Conservation (phyloP, 2,329 filamentous ascomycete genomes). For the Colletotrichum phormii region DNA sequence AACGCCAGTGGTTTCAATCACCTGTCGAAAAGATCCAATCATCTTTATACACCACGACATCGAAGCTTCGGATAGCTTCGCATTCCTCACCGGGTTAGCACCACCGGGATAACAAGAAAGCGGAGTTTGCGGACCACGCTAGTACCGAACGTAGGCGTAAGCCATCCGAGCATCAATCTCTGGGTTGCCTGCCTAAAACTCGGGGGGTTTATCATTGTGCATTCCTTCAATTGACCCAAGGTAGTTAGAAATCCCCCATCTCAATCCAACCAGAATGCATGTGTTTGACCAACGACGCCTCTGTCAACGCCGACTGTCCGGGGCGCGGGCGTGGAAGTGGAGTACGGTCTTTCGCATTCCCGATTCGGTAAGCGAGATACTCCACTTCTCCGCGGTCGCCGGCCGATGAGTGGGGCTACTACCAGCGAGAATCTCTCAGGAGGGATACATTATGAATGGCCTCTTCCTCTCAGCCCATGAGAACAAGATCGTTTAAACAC, state of each 20-base stretch:
- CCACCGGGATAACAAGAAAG: background rate
- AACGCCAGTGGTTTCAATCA: too few species aligned
- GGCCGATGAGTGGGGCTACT: background rate
- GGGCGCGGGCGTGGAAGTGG: background rate
- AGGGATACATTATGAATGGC: background rate
- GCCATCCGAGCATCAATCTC: background rate
- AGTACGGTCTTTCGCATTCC: slow-evolving; percentile 19
- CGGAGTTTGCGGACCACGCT: background rate
- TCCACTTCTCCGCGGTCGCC: background rate
- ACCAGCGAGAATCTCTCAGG: background rate
- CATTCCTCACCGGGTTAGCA: slow-evolving; percentile 9
- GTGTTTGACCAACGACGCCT: background rate
- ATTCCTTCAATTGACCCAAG: background rate
- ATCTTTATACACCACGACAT: slow-evolving; percentile 5
- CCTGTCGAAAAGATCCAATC: background rate
- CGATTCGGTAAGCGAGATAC: slow-evolving; percentile 10
- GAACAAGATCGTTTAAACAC: background rate
- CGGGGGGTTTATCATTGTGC: background rate
- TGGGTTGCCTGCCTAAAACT: background rate
- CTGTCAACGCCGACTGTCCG: background rate
- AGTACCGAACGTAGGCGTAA: background rate
- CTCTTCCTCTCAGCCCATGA: background rate
- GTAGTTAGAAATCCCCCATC: too few species aligned
- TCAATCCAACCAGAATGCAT: too few species aligned
- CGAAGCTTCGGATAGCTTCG: slow-evolving; percentile 13